Percentiles rank a stretch among this genome's conserved stretches.
These are phyloP conservation scores for Paraconiothyrium brasiliense DNA, from an alignment of 2,329 filamentous ascomycete species.

Conservation along the genomic window DNA sequence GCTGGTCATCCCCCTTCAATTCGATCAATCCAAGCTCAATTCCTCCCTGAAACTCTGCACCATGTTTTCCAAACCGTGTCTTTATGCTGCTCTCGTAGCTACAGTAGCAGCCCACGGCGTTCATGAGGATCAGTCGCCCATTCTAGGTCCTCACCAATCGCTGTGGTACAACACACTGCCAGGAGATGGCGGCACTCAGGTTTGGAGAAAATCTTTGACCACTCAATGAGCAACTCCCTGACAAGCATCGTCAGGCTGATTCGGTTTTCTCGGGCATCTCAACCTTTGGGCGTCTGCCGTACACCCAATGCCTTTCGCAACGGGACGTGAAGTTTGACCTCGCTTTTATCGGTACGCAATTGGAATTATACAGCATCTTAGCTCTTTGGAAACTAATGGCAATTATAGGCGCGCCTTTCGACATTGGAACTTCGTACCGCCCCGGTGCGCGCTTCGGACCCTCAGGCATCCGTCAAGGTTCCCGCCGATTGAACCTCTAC, in stretches of 20 bases:
- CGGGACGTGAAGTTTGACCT: slow-evolving; percentile 80
- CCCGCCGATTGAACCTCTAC: slow-evolving; percentile 84
- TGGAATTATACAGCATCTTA: background rate
- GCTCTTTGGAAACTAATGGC: slow-evolving; percentile 18
- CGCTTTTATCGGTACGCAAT: slow-evolving; percentile 75
- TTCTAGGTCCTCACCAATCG: slow-evolving; percentile 75
- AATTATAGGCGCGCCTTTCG: slow-evolving; percentile 76
- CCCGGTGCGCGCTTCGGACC: slow-evolving; percentile 87
- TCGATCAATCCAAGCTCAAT: too few species aligned
- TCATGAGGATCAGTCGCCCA: slow-evolving; percentile 66
- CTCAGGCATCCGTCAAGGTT: slow-evolving; percentile 82
- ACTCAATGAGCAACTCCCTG: slow-evolving; percentile 19
- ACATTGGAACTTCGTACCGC: slow-evolving; percentile 85
- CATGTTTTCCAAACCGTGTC: slow-evolving; percentile 6
- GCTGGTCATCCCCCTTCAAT: background rate
- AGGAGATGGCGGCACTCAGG: slow-evolving; percentile 85
- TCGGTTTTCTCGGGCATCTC: slow-evolving; percentile 89
- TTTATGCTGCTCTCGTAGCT: slow-evolving; percentile 60
- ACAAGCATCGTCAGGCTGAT: slow-evolving; percentile 68
- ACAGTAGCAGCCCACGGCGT: slow-evolving; percentile 63
- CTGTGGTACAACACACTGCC: slow-evolving; percentile 86
- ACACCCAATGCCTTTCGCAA: slow-evolving; percentile 78
- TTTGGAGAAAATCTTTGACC: slow-evolving; percentile 44
- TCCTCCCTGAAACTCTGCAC: background rate
- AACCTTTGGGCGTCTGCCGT: slow-evolving; percentile 82